These are phyloP conservation scores for Trichoderma koningiopsis DNA, from an alignment of 2,329 filamentous ascomycete species.

Conservation along the genomic window DNA sequence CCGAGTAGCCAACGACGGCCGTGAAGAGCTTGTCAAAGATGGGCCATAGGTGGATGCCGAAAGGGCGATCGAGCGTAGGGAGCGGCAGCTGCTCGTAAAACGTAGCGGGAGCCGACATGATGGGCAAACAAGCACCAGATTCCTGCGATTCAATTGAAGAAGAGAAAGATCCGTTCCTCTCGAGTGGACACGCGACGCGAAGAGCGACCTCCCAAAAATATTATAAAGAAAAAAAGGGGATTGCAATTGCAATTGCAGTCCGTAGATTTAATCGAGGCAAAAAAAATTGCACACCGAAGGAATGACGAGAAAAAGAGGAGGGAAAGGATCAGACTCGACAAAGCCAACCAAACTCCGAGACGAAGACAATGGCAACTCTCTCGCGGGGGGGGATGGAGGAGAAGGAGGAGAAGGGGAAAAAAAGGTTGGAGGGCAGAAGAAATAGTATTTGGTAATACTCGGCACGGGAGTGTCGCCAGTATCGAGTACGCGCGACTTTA, in stretches of 20 bases:
- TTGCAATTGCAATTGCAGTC: constrained; percentile 22
- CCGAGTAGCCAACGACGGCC: constrained; percentile 74
- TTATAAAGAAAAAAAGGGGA: neutral
- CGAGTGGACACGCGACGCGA: constrained; percentile 25
- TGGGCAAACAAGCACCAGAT: constrained; percentile 27
- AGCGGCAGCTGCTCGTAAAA: constrained; percentile 61
- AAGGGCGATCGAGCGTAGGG: constrained; percentile 87
- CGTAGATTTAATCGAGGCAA: constrained; percentile 5
- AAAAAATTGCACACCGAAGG: constrained; percentile 33
- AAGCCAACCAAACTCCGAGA: constrained; percentile 26
- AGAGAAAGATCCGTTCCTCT: neutral
- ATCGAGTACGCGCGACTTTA: neutral
- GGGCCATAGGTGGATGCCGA: constrained; percentile 90
- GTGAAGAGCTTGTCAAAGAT: constrained; percentile 89
- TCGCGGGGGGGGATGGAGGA: constrained; percentile 35
- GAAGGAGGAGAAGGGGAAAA: constrained; percentile 29
- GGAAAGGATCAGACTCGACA: constrained; percentile 4
- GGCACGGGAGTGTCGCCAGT: neutral
- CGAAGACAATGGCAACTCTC: constrained; percentile 26
- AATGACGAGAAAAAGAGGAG: constrained; percentile 41
- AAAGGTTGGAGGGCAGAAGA: constrained; percentile 30
- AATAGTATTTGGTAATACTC: constrained; percentile 14
- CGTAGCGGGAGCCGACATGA: constrained; percentile 39
- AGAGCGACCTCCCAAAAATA: constrained; percentile 22
- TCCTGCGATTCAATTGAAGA: neutral